Evolutionary conservation across 352 stramenopile species (phyloP).

Genomic region (Phytophthora citrophthora): DNA sequence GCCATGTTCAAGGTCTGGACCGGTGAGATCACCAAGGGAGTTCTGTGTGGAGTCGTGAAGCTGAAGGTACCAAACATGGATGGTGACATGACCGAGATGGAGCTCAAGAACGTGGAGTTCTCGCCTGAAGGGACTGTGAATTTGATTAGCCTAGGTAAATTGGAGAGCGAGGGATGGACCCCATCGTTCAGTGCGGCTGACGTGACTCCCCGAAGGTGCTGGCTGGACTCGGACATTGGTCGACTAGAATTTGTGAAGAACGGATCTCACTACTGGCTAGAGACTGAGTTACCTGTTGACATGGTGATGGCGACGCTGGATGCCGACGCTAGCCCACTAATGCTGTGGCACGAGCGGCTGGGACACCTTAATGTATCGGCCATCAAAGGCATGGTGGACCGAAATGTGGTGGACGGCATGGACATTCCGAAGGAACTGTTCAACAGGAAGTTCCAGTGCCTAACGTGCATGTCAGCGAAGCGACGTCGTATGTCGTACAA

Average conservation of each 20-base stretch:
- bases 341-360: not conserved
- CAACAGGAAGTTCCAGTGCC: not conserved
- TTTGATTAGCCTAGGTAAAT: not conserved
- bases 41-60: not conserved
- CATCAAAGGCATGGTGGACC: not conserved
- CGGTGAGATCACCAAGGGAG: not conserved
- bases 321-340: not conserved
- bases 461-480: not conserved
- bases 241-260: not conserved
- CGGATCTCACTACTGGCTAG: not conserved
- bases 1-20: not conserved
- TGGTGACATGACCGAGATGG: no score
- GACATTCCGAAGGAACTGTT: not conserved
- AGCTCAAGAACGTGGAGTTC: not conserved
- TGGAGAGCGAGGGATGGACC: not conserved
- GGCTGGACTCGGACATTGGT: not conserved
- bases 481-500: not conserved
- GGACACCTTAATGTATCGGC: not conserved
- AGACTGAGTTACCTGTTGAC: not conserved
- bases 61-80: no score
- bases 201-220: not conserved
- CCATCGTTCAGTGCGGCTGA: not conserved
- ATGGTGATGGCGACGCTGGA: not conserved
- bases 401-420: not conserved
- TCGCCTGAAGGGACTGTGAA: not conserved